Conservation (phyloP, 345 rosid genomes). For the Camelina hispida region DNA sequence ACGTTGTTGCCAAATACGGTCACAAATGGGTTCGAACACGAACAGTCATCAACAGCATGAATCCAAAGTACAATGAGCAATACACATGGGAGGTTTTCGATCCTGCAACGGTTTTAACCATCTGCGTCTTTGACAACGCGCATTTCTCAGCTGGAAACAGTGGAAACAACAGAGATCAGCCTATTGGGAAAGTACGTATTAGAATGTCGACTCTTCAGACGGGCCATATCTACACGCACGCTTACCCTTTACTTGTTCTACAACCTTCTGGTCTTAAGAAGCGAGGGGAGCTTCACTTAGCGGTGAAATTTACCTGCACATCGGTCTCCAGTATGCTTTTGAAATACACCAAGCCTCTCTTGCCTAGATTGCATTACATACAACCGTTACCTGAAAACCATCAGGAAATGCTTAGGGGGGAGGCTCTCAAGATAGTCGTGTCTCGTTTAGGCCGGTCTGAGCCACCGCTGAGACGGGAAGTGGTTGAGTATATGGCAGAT, state of each 20-base stretch:
- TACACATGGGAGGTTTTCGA: conserved; percentile 49
- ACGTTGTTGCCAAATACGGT: conserved; percentile 47
- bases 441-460: conserved; percentile 53
- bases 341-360: conserved; percentile 55
- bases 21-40: conserved; percentile 48
- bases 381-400: conserved; percentile 47
- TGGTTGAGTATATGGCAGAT: conserved; percentile 58
- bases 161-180: conserved; percentile 43
- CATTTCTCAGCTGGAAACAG: conserved; percentile 32
- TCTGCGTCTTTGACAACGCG: conserved; percentile 46
- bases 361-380: conserved; percentile 56
- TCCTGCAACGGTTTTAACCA: conserved; percentile 44
- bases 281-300: conserved; percentile 64
- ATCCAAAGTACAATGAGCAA: conserved; percentile 47
- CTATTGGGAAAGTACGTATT: conserved; percentile 65
- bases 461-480: conserved; percentile 63
- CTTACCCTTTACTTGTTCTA: conserved; percentile 58
- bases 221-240: conserved; percentile 52
- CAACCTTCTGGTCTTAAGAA: conserved; percentile 56
- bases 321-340: conserved; percentile 47
- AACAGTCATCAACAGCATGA: conserved; percentile 35
- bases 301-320: conserved; percentile 53
- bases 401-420: conserved; percentile 42
- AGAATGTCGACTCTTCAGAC: conserved; percentile 62
- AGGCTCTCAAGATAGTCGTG: conserved; percentile 43